These are phyloP conservation scores for Ulmus americana DNA, from an alignment of 331 rosid species.

Conservation along the genomic window DNA sequence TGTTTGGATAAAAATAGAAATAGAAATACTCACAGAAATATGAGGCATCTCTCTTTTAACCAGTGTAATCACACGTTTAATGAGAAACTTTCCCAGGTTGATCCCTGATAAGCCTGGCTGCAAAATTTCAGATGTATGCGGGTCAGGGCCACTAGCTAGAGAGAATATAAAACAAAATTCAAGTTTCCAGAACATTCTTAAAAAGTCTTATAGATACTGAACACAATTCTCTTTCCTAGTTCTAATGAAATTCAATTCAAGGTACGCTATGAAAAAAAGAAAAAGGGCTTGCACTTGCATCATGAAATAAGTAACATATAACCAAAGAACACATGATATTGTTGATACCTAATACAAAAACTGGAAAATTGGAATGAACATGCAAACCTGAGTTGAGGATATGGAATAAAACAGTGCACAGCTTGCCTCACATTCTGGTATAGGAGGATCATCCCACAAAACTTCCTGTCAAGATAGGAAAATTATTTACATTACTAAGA, in stretches of 20 bases:
- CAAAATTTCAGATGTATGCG: constrained; percentile 25
- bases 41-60: constrained; percentile 88
- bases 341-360: constrained; percentile 9
- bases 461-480: constrained; percentile 53
- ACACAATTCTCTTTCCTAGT: neutral
- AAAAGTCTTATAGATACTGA: neutral
- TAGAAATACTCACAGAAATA: constrained; percentile 61
- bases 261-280: neutral
- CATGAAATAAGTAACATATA: neutral
- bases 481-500: constrained; percentile 3
- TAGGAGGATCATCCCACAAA: constrained; percentile 83
- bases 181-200: neutral
- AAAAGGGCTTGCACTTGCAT: neutral
- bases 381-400: constrained; percentile 78
- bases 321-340: neutral
- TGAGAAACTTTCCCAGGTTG: constrained; percentile 86
- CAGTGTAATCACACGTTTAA: constrained; percentile 76
- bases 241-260: neutral
- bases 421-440: constrained; percentile 60
- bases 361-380: neutral
- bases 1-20: constrained; percentile 14
- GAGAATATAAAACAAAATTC: neutral
- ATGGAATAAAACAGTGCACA: constrained; percentile 85
- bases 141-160: constrained; percentile 19
- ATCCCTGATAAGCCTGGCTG: constrained; percentile 96